Conservation (phyloP, 345 rosid species). For the Hypericum androsaemum region DNA sequence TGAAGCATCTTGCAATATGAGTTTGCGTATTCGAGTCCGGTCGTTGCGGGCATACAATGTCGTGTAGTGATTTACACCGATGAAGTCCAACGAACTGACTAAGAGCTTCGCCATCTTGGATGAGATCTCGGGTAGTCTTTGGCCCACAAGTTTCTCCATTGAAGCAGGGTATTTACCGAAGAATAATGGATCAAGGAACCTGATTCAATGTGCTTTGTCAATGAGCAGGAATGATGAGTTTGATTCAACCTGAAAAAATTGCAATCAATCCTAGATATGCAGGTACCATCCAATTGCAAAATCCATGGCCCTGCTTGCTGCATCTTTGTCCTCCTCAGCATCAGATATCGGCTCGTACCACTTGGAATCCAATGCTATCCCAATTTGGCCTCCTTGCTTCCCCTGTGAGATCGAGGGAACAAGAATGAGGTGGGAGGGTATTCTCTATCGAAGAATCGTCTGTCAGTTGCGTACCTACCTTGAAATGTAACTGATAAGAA, state of each 20-base stretch:
- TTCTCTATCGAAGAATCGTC: neutral
- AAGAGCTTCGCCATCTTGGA: conserved; percentile 40
- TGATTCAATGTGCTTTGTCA: conserved; percentile 23
- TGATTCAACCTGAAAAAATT: neutral
- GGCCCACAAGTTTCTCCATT: conserved; percentile 56
- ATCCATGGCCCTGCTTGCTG: conserved; percentile 74
- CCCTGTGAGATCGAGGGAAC: conserved; percentile 25
- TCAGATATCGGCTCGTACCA: conserved; percentile 74
- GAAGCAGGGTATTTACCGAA: conserved; percentile 70
- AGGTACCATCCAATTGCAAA: conserved; percentile 72
- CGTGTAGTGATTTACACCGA: conserved; percentile 89
- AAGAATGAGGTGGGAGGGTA: neutral
- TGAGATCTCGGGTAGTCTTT: conserved; percentile 61
- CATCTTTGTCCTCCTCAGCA: conserved; percentile 65
- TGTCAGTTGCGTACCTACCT: conserved; percentile 44
- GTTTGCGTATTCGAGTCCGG: conserved; percentile 53
- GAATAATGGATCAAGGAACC: conserved; percentile 88
- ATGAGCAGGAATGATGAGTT: neutral
- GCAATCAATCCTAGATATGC: neutral
- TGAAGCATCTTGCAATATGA: conserved; percentile 73
- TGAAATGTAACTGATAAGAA: conserved; percentile 49
- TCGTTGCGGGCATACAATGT: conserved; percentile 63
- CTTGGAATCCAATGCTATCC: conserved; percentile 72
- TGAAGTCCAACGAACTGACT: conserved; percentile 45
- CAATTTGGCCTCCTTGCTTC: conserved; percentile 60